Conservation (phyloP, 2,329 filamentous ascomycete genomes). For the Calonectria honghensis region DNA sequence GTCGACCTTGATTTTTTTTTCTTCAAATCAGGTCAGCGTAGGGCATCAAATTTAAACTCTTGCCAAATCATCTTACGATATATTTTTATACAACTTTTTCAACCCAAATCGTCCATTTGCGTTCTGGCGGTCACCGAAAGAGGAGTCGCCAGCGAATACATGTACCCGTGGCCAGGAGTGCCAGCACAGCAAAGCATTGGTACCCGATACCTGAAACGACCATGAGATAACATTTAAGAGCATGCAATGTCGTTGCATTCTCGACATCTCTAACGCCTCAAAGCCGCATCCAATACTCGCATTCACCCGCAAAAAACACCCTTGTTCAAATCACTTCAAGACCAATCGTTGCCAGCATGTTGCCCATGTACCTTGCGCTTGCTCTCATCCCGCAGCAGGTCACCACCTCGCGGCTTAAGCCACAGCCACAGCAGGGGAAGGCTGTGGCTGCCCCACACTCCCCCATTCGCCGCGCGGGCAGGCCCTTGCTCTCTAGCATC, state of each 20-base stretch:
- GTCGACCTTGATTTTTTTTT: no score
- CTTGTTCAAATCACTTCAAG: neutral
- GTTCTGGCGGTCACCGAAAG: slow-evolving; percentile 19
- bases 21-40: neutral
- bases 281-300: neutral
- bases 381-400: slow-evolving; percentile 18
- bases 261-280: neutral
- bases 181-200: slow-evolving; percentile 40
- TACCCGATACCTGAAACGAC: slow-evolving; percentile 30
- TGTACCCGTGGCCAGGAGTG: slow-evolving; percentile 20
- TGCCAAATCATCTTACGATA: neutral
- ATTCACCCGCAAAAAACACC: neutral
- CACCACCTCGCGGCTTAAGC: slow-evolving; percentile 22
- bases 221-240: slow-evolving; percentile 1
- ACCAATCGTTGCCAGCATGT: neutral
- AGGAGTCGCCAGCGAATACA: slow-evolving; percentile 15
- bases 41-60: neutral
- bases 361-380: slow-evolving; percentile 18
- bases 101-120: neutral
- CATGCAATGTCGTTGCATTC: neutral
- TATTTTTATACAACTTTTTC: slow-evolving; percentile 5
- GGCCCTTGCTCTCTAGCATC: slow-evolving; percentile 34
- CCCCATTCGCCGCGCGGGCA: slow-evolving; percentile 36
- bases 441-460: slow-evolving; percentile 48
- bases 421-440: slow-evolving; percentile 41